Conservation (phyloP, 805 yeast genomes). For the Sugiyamaella lignohabitans region DNA sequence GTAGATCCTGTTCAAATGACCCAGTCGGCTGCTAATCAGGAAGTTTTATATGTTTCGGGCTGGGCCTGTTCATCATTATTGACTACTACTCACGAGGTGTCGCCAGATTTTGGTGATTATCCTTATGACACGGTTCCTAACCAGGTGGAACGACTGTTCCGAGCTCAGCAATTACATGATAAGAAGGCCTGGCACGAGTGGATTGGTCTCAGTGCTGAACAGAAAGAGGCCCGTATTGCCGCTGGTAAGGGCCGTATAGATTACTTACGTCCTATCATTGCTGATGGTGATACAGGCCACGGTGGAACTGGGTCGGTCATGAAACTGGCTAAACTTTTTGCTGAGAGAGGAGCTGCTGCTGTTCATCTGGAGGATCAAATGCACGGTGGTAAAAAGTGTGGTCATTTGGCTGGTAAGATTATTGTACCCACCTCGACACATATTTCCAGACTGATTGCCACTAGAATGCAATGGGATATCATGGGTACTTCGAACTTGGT, state of each 20-base stretch:
- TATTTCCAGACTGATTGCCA: slow-evolving; percentile 47
- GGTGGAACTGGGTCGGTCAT: slow-evolving; percentile 57
- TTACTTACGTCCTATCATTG: slow-evolving; percentile 55
- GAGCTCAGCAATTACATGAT: slow-evolving; percentile 54
- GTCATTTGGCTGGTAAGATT: slow-evolving; percentile 57
- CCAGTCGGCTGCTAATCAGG: slow-evolving; percentile 48
- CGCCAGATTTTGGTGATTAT: slow-evolving; percentile 64
- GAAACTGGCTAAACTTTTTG: slow-evolving; percentile 59
- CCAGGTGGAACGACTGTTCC: slow-evolving; percentile 53
- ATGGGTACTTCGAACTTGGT: slow-evolving; percentile 53
- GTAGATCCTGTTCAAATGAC: slow-evolving; percentile 60
- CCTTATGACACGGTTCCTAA: slow-evolving; percentile 67
- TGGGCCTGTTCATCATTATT: slow-evolving; percentile 55
- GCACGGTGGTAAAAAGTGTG: slow-evolving; percentile 62
- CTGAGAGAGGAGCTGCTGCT: slow-evolving; percentile 64
- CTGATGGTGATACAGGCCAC: slow-evolving; percentile 64
- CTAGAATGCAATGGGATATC: slow-evolving; percentile 58
- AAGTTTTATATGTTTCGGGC: slow-evolving; percentile 51
- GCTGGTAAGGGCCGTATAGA: slow-evolving; percentile 35
- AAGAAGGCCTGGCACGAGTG: slow-evolving; percentile 42
- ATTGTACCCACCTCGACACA: slow-evolving; percentile 55
- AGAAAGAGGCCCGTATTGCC: slow-evolving; percentile 22
- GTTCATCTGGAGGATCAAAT: slow-evolving; percentile 59
- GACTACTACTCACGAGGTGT: slow-evolving; percentile 56
- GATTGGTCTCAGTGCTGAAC: slow-evolving; percentile 25